phyloP scores from a whole-genome alignment of 1,139 yeast genomes.

The Suhomyces anneliseae region DNA sequence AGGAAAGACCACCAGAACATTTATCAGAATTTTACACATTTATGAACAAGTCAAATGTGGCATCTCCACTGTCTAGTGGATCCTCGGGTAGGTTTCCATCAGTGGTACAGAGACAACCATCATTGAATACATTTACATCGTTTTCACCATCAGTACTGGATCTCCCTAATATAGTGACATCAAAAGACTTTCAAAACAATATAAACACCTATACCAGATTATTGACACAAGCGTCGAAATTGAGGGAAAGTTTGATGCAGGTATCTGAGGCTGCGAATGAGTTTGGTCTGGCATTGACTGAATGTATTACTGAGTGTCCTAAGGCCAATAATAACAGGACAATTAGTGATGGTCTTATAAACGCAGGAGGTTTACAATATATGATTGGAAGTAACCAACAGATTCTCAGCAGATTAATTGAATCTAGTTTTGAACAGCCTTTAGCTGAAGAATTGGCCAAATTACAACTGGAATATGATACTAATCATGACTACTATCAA shows the following conservation, averaged over 20 bases:
- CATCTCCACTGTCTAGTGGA: conserved; percentile 9
- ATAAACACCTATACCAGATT: conserved; percentile 48
- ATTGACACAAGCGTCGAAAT: conserved; percentile 50
- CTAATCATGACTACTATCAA: conserved; percentile 55
- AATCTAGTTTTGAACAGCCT: conserved; percentile 56
- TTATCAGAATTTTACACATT: conserved; percentile 55
- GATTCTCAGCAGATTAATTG: conserved; percentile 59
- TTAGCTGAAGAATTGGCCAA: conserved; percentile 42
- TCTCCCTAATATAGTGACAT: conserved; percentile 58
- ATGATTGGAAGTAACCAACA: conserved; percentile 77
- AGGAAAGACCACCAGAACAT: conserved; percentile 44
- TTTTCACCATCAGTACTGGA: conserved; percentile 56
- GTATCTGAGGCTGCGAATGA: conserved; percentile 68
- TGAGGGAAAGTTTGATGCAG: conserved; percentile 48
- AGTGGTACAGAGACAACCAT: conserved; percentile 27
- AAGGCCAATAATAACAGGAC: conserved; percentile 64
- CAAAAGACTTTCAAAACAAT: conserved; percentile 55
- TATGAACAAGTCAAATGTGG: conserved; percentile 28
- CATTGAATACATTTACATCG: conserved; percentile 38
- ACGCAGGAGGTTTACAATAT: conserved; percentile 78
- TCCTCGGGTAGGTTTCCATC: conserved; percentile 9
- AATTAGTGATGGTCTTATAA: conserved; percentile 64
- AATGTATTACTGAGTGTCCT: conserved; percentile 50
- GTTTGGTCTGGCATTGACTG: conserved; percentile 71
- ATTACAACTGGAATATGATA: conserved; percentile 39